Conservation (phyloP, 176 grass and related monocot species). For the Triticum urartu region DNA sequence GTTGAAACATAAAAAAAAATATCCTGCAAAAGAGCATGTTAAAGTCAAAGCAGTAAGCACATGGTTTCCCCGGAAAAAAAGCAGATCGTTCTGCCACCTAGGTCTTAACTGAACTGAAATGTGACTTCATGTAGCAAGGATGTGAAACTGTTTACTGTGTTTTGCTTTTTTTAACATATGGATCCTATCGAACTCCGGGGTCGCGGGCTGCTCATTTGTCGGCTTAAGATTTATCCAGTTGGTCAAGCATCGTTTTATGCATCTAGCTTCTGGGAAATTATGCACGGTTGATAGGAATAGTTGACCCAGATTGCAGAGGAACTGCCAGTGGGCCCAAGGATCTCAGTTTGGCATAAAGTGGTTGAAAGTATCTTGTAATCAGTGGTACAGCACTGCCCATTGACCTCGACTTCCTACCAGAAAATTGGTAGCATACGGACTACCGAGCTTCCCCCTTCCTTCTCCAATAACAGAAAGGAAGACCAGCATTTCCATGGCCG, state of each 20-base stretch:
- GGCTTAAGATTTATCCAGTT: neutral
- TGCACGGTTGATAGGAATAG: neutral
- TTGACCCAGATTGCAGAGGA: neutral
- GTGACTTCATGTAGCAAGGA: neutral
- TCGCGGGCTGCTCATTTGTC: neutral
- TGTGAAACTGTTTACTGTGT: neutral
- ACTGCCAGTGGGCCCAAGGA: neutral
- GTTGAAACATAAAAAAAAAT: neutral
- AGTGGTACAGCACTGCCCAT: neutral
- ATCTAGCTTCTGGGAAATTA: neutral
- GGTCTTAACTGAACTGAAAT: neutral
- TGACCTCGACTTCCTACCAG: neutral
- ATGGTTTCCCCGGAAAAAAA: neutral
- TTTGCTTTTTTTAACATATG: neutral
- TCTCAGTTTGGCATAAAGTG: neutral
- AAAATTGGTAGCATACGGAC: neutral
- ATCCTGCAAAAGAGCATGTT: neutral
- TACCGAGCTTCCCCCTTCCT: neutral
- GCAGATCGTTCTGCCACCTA: neutral
- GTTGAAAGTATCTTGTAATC: neutral
- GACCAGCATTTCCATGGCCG: constrained; percentile 24
- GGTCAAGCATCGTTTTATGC: no score
- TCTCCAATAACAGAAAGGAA: neutral
- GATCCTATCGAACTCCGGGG: neutral
- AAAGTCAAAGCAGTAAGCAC: neutral